Base-by-base conservation (phyloP, 1,284 basidiomycete species). In the Fistulina hepatica region DNA sequence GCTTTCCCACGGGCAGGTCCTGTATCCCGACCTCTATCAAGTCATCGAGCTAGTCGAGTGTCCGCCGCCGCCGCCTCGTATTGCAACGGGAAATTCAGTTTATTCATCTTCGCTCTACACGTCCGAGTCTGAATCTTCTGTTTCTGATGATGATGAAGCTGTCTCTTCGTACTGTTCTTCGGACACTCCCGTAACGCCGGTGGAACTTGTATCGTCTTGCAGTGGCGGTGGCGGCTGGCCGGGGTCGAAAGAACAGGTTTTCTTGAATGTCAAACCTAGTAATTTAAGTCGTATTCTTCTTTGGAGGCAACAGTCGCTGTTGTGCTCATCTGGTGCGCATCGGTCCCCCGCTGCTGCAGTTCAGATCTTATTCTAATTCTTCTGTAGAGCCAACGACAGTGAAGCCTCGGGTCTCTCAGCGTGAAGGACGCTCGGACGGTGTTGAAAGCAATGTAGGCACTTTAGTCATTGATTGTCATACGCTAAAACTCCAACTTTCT, bases 1-100 rank as follows among this genome's bases (percentile, higher is more conserved):
- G n/a, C n/a, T n/a, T n/a, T n/a, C n/a, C n/a, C n/a, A n/a, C n/a
- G n/a, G n/a, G n/a, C n/a, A n/a, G n/a, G n/a, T n/a, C n/a, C n/a
- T n/a, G n/a, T n/a, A n/a, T n/a, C n/a, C n/a, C n/a, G n/a, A n/a
- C n/a, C n/a, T n/a, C n/a, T n/a, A n/a, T n/a, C 28, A 31, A 19
- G 28, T 31, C 13, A 31, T 31, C 28, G 15, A 31, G 28, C 28
- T 31, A 13, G 15, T 31, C 28, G 28, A 31, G 28, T 31, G 28
- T 19, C 28, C 28, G 13, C 11, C 28, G 10, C 28, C 28, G 3
- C 28, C 28, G 15, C 28, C 28, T 13, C 28, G 28, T 19, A n/a
- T n/a, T n/a, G n/a, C n/a, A n/a, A n/a, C n/a, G n/a, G n/a, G n/a
- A n/a, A n/a, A n/a, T n/a, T 31, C 28, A 19, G 19, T 19, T 19